A percentile compares a stretch with the other conserved stretches of the same genome.
phyloP scores from a whole-genome alignment of 2,329 filamentous ascomycete genomes.

The Aspergillus sp. region DNA sequence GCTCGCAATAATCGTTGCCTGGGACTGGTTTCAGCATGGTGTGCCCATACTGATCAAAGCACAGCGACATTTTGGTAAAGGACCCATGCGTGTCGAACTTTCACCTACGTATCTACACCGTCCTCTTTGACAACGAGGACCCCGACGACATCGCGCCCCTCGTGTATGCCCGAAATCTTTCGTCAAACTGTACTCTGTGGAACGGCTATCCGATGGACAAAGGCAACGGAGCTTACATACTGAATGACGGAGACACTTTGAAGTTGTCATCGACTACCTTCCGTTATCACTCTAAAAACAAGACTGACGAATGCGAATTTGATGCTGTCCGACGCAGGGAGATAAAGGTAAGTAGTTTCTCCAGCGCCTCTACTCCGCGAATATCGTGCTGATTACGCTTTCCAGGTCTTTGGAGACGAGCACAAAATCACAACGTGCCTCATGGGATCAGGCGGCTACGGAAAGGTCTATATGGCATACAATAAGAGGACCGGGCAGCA shows the following conservation, averaged over 20 bases:
- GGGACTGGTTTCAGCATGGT: too few species aligned
- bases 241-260: conserved; percentile 40
- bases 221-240: conserved; percentile 33
- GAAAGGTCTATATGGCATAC: conserved; percentile 44
- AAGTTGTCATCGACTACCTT: conserved; percentile 22
- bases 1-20: too few species aligned
- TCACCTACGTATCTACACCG: conserved; percentile 45
- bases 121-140: conserved; percentile 42
- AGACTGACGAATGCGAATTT: conserved; percentile 15
- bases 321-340: conserved; percentile 32
- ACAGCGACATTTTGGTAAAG: conserved; percentile 35
- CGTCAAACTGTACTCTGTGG: conserved; percentile 42
- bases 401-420: conserved; percentile 30
- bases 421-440: conserved; percentile 40
- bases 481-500: conserved; percentile 32
- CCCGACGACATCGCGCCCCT: conserved; percentile 37
- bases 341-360: conserved; percentile 26
- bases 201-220: conserved; percentile 36
- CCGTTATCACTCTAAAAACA: conserved; percentile 15
- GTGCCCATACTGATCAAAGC: conserved; percentile 5
- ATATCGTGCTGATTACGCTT: neutral
- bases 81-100: conserved; percentile 39
- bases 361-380: neutral
- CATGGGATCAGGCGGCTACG: conserved; percentile 44
- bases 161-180: conserved; percentile 45